These are phyloP conservation scores for Daedaleopsis sinensis DNA, from an alignment of 768 basidiomycete species.

Conservation along the genomic window DNA sequence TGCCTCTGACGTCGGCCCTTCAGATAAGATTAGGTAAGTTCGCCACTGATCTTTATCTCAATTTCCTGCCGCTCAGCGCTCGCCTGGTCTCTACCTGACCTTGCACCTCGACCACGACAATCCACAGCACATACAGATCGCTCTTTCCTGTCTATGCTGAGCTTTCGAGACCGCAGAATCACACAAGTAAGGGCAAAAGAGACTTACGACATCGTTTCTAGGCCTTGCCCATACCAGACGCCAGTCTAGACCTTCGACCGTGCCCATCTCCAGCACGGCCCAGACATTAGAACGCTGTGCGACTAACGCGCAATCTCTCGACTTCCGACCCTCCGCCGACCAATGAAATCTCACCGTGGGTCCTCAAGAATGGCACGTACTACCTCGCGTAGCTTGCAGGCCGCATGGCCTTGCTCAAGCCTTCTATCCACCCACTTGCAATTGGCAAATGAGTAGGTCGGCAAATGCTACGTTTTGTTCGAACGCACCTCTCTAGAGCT, in stretches of 20 bases:
- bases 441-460: too few species aligned
- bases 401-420: too few species aligned
- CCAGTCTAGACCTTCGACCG: neutral
- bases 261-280: neutral
- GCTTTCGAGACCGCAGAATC: too few species aligned
- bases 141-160: too few species aligned
- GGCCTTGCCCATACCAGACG: neutral
- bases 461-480: too few species aligned
- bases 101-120: neutral
- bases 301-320: too few species aligned
- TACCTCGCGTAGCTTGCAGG: too few species aligned
- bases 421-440: too few species aligned
- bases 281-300: neutral
- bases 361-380: neutral
- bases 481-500: too few species aligned
- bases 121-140: neutral
- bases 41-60: neutral
- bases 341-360: neutral
- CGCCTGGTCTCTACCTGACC: neutral
- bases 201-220: neutral
- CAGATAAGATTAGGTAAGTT: constrained; percentile 15
- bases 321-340: too few species aligned
- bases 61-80: neutral
- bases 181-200: neutral
- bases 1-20: neutral